Base-by-base conservation (phyloP, 1,284 basidiomycete genomes). In the Ceratobasidium sp. region DNA sequence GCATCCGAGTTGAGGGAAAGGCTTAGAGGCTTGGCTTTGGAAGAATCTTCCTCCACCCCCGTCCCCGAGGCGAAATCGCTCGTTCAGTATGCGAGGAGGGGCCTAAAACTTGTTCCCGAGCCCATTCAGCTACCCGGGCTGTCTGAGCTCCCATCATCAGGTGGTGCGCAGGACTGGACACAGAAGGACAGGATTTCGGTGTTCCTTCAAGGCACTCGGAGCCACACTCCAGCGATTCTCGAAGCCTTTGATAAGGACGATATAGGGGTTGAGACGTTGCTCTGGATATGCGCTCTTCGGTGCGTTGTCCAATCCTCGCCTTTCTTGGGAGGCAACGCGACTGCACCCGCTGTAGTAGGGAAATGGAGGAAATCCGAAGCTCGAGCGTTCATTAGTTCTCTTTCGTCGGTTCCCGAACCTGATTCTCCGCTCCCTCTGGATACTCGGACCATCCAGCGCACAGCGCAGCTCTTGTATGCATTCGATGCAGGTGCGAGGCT, bases 311-410 rank as follows among this genome's bases (percentile, higher is more conserved):
- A 74, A 25, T 82, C 77, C 1, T 76, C 87, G 33, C 33, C 33
- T 36, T 36, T 11, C 33, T 36, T 36, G 33, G 79, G 75, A 21
- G 77, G 73, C 0, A 75, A 77, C 21, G 83, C 78, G 71, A 85
- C 81, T 73, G 85, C 84, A 21, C 33, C 33, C 33, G 80, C 83
- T 33, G 82, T 85, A 70, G 80, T 80, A 70, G 87, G 88, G 74
- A 81, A 82, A 54, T 94, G 91, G 91, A 87, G 86, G 0, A 79
- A 77, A 56, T 77, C 76, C 14, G 92, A 94, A 75, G 85, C 84
- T 1, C 79, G 77, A 2, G 85, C 85, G n/a, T 82, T 90, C 71
- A 79, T 93, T 25, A 79, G 82, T 0, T 81, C 84, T 11, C 82
- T 85, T 72, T 71, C 75, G 33, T 46, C 52, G 19, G 59, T 5